Base-by-base conservation (phyloP, 2,329 filamentous ascomycete species). In the Pleomassaria siparia region DNA sequence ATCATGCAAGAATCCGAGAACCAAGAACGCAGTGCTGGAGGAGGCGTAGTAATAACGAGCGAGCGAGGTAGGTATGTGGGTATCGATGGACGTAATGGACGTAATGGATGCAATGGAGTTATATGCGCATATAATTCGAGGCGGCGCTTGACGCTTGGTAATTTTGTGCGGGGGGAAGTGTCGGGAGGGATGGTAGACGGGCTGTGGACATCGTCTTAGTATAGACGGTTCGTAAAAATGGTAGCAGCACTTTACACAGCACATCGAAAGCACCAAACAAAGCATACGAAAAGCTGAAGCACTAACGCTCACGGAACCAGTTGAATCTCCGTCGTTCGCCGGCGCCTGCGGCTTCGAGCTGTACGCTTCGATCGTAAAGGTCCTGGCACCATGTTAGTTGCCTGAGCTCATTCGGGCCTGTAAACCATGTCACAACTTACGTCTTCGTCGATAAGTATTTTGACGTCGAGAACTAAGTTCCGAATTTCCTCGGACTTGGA, bases 391-490 rank as follows among this genome's bases (percentile, higher is more conserved):
- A 21, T 25, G 32, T 63, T 22, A 59, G 51, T 13, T 37, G n/a
- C 20, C n/a, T 4, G n/a, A n/a, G n/a, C n/a, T n/a, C n/a, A n/a
- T n/a, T n/a, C n/a, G n/a, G n/a, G n/a, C n/a, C n/a, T n/a, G n/a
- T n/a, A n/a, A n/a, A n/a, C n/a, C n/a, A n/a, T n/a, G n/a, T n/a
- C n/a, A n/a, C n/a, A n/a, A 74, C 86, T 74, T 73, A 95, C 91
- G 76, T 96, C 92, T 60, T 95, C 90, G 72, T 96, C 91, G 46
- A 85, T 87, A 36, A 84, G 79, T 74, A 96, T 87, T 62, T 85
- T 84, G 57, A 88, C 88, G 62, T 95, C 89, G 54, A 96, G 72
- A 46, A 96, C 84, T 61, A 96, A 71, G 59, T 88, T 85, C 60
- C 85, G 80, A 4, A 88, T 82, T 44, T 81, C 78, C 49, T 92